Evolutionary conservation across 2,329 filamentous ascomycete genomes (phyloP).

Genomic region (Nigrograna mackinnonii): DNA sequence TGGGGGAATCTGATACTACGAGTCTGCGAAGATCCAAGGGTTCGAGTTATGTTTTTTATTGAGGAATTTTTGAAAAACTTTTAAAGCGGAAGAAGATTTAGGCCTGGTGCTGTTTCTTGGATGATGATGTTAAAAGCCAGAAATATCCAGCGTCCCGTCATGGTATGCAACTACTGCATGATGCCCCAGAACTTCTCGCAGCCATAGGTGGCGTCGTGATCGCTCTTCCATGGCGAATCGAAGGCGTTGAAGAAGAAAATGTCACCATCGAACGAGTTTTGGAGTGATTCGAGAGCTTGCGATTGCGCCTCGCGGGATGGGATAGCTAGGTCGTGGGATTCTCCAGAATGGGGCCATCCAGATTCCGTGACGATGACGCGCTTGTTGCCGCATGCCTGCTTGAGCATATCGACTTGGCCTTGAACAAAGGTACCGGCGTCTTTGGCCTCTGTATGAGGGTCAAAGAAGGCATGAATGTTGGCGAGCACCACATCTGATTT

Average conservation of each 20-base stretch:
- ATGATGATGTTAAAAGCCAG: slow-evolving; percentile 15
- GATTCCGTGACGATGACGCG: slow-evolving; percentile 77
- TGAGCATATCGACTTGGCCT: slow-evolving; percentile 55
- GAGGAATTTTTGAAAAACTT: too few species aligned
- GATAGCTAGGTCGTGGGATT: slow-evolving; percentile 68
- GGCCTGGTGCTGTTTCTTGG: slow-evolving; percentile 17
- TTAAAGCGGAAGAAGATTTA: slow-evolving; percentile 16
- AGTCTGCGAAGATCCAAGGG: too few species aligned
- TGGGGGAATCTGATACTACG: too few species aligned
- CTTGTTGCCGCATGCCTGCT: slow-evolving; percentile 56
- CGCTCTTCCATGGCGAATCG: slow-evolving; percentile 78
- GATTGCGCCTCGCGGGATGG: slow-evolving; percentile 70
- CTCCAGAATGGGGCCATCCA: slow-evolving; percentile 76
- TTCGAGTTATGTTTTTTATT: too few species aligned
- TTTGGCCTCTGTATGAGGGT: slow-evolving; percentile 61
- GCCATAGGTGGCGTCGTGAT: slow-evolving; percentile 64
- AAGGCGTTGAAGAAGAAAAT: slow-evolving; percentile 79
- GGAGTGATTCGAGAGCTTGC: slow-evolving; percentile 67
- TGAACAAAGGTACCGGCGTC: slow-evolving; percentile 70
- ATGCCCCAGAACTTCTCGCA: slow-evolving; percentile 78
- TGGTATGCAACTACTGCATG: slow-evolving; percentile 11
- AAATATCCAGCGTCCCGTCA: not conserved
- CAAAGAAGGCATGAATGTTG: slow-evolving; percentile 86
- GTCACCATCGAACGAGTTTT: slow-evolving; percentile 59
- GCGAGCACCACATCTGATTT: slow-evolving; percentile 77